phyloP scores from a whole-genome alignment of 805 yeast genomes.

The Spathaspora gorwiae region DNA sequence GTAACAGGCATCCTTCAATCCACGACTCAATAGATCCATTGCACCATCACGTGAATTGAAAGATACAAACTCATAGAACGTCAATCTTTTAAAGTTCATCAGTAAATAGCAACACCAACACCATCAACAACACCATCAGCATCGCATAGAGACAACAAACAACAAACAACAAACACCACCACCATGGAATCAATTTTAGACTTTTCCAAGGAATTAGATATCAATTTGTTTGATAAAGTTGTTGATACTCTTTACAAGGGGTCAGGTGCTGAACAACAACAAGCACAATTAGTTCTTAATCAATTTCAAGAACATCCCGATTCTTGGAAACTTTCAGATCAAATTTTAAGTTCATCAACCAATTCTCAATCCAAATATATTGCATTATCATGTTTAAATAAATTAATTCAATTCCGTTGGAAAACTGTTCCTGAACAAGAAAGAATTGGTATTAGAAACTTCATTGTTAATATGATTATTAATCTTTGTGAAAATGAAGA shows the following conservation, averaged over 20 bases:
- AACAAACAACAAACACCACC: no score
- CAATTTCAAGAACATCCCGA: constrained; percentile 92
- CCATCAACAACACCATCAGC: no score
- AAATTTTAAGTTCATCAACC: constrained; percentile 70
- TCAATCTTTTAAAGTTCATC: no score
- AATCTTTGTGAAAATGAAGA: constrained; percentile 82
- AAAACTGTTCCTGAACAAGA: constrained; percentile 85
- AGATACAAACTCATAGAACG: no score
- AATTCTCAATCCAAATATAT: constrained; percentile 89
- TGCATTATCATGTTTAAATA: constrained; percentile 86
- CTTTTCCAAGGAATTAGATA: constrained; percentile 77
- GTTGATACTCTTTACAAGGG: constrained; percentile 84
- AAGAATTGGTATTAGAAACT: constrained; percentile 88
- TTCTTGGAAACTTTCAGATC: constrained; percentile 92
- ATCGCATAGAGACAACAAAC: no score
- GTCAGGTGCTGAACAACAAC: constrained; percentile 59
- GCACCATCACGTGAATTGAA: no score
- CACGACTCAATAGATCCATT: no score
- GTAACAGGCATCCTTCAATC: no score
- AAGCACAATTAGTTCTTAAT: constrained; percentile 67
- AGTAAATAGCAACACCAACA: no score
- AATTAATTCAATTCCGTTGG: constrained; percentile 89
- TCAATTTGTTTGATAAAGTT: constrained; percentile 66
- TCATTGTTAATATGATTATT: constrained; percentile 89
- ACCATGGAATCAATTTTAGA: constrained; percentile 84